phyloP scores from a whole-genome alignment of 257 asterid species.

The Solanum corneliomulleri region DNA sequence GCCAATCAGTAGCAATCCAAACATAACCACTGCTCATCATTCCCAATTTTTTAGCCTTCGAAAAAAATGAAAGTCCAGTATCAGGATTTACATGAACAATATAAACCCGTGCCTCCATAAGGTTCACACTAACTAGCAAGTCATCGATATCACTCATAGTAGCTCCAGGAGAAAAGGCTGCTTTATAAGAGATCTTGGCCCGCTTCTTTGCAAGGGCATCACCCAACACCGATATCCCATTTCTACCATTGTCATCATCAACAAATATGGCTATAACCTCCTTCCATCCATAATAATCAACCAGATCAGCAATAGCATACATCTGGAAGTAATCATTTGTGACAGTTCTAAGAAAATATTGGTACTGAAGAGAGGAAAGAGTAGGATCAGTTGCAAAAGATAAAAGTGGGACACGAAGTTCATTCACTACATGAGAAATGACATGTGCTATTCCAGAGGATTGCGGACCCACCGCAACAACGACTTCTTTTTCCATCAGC shows the following conservation, averaged over 20 bases:
- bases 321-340: conserved; percentile 57
- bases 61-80: conserved; percentile 45
- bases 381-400: conserved; percentile 81
- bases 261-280: conserved; percentile 58
- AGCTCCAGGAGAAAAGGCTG: conserved; percentile 42
- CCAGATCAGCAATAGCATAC: conserved; percentile 62
- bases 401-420: conserved; percentile 60
- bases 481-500: conserved; percentile 45
- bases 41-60: conserved; percentile 45
- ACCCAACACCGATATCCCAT: conserved; percentile 47
- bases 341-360: conserved; percentile 60
- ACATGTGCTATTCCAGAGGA: conserved; percentile 65
- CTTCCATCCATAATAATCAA: conserved; percentile 45
- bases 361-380: conserved; percentile 63
- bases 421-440: conserved; percentile 43
- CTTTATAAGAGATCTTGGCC: conserved; percentile 55
- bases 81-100: conserved; percentile 68
- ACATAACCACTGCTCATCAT: conserved; percentile 66
- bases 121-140: conserved; percentile 36
- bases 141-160: conserved; percentile 24
- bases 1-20: conserved; percentile 86
- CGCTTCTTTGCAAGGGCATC: conserved; percentile 52
- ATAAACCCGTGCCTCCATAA: conserved; percentile 56
- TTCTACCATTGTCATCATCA: conserved; percentile 70
- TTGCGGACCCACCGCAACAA: conserved; percentile 74